Base-by-base conservation (phyloP, 1,284 basidiomycete genomes). In the Tremellales sp. region DNA sequence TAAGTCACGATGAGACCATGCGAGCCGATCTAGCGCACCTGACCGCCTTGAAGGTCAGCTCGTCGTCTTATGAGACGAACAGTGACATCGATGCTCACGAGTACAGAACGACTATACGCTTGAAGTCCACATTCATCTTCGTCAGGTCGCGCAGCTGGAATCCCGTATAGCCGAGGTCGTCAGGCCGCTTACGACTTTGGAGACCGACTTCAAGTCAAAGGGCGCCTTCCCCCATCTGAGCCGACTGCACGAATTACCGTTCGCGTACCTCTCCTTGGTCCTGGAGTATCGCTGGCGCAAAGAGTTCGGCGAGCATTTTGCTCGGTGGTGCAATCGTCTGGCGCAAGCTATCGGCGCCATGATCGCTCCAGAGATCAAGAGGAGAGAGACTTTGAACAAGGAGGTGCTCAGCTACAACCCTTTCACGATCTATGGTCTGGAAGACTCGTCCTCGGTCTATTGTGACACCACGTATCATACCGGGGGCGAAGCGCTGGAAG, bases 241-340 rank as follows among this genome's bases (percentile, higher is more conserved):
- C 47, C 80, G 93, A 12, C 76, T 97, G 33, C 90, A 96, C 64
- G 84, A 82, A 49, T 88, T 97, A 81, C 75, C 94, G 1, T 92
- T 90, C 65, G 90, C 89, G 0, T 98, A 98, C 70, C 88, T 89
- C 0, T 87, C 90, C 1, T 91, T 92, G 0, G 80, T 97, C 1
- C 80, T 94, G 11, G 94, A 98, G 73, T 84, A 94, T 31, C 87
- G 94, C 0, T 79, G 93, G 48, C 77, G 94, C 47, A 87, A 87
- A 55, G 89, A 94, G 67, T 97, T 94, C 69, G 79, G 86, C 83
- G 56, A 74, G 80, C 69, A 48, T 64, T 86, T 92, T 68, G 83
- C 84, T 54, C 84, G 85, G 54, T 79, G 87, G 48, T 82, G 87
- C 0, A 83, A 86, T 55, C 82, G 81, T 37, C 84, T 92, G 48